phyloP scores from a whole-genome alignment of 1,139 yeast genomes.

The Hemisphaericaspora lyxosophila region DNA sequence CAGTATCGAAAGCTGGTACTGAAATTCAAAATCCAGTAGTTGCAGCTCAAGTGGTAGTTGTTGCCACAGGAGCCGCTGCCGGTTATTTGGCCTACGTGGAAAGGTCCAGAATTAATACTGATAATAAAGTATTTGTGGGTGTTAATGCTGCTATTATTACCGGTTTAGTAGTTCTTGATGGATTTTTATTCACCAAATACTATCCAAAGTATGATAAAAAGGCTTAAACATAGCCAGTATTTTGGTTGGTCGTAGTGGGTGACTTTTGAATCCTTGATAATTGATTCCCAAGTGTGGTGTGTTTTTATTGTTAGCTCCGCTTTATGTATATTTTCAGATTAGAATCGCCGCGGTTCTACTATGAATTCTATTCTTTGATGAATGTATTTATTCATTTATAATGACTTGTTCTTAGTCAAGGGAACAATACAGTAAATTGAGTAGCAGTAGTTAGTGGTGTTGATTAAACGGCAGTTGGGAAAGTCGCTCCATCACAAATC shows the following conservation, averaged over 20 bases:
- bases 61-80: slow-evolving; percentile 50
- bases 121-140: slow-evolving; percentile 48
- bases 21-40: slow-evolving; percentile 67
- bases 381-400: neutral
- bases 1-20: slow-evolving; percentile 17
- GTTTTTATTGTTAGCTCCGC: too few species aligned
- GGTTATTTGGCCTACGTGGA: slow-evolving; percentile 53
- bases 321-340: too few species aligned
- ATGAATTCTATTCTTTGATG: neutral
- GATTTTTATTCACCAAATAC: slow-evolving; percentile 50
- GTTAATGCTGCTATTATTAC: slow-evolving; percentile 55
- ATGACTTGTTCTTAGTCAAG: too few species aligned
- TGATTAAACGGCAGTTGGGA: too few species aligned
- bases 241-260: too few species aligned
- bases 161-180: slow-evolving; percentile 56
- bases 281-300: too few species aligned
- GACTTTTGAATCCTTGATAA: too few species aligned
- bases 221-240: too few species aligned
- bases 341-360: too few species aligned
- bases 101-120: slow-evolving; percentile 49
- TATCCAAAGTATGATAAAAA: slow-evolving; percentile 29
- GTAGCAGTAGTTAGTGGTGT: too few species aligned
- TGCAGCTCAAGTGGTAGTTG: slow-evolving; percentile 51
- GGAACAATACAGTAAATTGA: too few species aligned
- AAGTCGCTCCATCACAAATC: too few species aligned